These are phyloP conservation scores for Mycotypha africana DNA, from an alignment of 371 early-diverging fungal species.

Conservation along the genomic window DNA sequence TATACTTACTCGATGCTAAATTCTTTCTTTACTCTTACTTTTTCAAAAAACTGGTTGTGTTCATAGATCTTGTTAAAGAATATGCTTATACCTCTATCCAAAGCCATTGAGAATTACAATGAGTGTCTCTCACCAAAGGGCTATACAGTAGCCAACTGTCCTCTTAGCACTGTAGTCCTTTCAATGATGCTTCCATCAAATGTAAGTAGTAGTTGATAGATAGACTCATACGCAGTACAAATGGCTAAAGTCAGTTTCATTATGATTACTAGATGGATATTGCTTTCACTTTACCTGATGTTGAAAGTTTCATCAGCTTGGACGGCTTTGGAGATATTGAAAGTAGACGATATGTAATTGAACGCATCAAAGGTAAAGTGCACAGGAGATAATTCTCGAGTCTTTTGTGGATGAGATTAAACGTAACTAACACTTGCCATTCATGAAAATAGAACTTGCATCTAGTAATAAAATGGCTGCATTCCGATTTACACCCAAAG, in stretches of 20 bases:
- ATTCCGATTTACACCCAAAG: conserved; percentile 42
- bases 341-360: conserved; percentile 4
- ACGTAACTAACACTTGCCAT: not conserved
- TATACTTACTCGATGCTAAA: no score
- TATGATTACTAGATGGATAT: not conserved
- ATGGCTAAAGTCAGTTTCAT: no score
- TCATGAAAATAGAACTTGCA: conserved; percentile 13
- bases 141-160: not conserved
- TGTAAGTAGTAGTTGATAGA: no score
- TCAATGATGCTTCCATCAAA: conserved; percentile 1
- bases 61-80: conserved; percentile 66
- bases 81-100: conserved; percentile 68
- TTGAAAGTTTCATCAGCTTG: conserved; percentile 3
- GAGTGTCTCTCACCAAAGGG: conserved; percentile 18
- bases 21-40: not conserved
- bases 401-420: no score
- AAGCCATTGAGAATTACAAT: conserved; percentile 25
- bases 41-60: conserved; percentile 22
- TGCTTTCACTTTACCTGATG: conserved; percentile 9
- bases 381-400: no score
- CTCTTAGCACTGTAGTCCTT: not conserved
- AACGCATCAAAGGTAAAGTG: conserved; percentile 27
- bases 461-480: conserved; percentile 11
- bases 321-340: conserved; percentile 16
- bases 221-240: no score